Base-by-base conservation (phyloP, 1,139 yeast genomes). In the Sugiyamaella neomexicana region DNA sequence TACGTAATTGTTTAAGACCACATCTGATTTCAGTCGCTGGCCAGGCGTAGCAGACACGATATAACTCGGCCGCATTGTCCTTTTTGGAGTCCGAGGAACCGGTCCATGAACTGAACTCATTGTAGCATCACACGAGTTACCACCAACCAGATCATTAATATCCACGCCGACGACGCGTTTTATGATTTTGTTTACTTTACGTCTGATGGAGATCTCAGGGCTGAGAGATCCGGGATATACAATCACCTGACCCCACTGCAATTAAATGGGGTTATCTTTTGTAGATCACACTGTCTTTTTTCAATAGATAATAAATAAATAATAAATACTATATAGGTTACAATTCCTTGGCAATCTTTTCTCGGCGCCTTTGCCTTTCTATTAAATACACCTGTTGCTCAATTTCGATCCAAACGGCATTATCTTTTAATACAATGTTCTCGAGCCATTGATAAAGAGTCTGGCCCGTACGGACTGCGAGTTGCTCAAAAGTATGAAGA, bases 1-100 rank as follows among this genome's bases (percentile, higher is more conserved):
- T 49, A 60, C 62, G 38, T 60, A 60, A 49, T 60, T 60, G 34
- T 56, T 52, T 31, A 56, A 52, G 43, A 57, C 57, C 29, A 41
- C 51, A 31, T 50, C 49, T 10, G 54, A 48, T 32, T 58, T 58
- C 40, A 59, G 42, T 25, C 60, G 50, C 29, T 60, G 64, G 6
- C 60, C 52, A 10, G 63, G 63, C n/a, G 64, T 60, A 6, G 60
- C 60, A 2, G 60, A 58, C 10, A 59, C 62, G 10, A 55, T 47
- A 37, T 51, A 32, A 25, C 25, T 36, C 31, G 17, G 16, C 7
- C 42, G 39, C 10, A 23, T n/a, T 17, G 46, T 25, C 40, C 29
- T 39, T 37, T 16, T 39, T n/a, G 51, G 51, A 16, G 51, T 47
- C 27, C 31, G 45, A 25, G 51, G 51, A 27, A 36, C 41, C 15